A percentile compares a stretch with the other conserved stretches of the same genome.
Conservation (phyloP, 176 grass and related monocot species). For the Poa annua region DNA sequence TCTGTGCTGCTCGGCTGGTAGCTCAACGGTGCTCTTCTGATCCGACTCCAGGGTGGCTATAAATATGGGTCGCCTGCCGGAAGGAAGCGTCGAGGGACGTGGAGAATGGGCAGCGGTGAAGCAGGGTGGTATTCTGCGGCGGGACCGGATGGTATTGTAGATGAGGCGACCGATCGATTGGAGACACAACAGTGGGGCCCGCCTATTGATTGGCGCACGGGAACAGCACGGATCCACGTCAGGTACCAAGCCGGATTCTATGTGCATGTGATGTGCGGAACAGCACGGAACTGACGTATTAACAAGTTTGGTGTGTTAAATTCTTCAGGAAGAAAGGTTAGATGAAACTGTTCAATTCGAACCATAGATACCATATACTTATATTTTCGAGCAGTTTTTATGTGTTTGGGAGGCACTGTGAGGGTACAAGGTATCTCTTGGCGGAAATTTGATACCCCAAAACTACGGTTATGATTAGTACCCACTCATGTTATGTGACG, state of each 20-base stretch:
- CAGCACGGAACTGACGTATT: too few species aligned
- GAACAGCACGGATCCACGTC: conserved; percentile 71
- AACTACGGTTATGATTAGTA: too few species aligned
- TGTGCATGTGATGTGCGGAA: too few species aligned
- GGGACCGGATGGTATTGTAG: not conserved
- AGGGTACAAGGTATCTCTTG: too few species aligned
- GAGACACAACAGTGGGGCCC: conserved; percentile 14
- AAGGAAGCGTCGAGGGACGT: conserved; percentile 32
- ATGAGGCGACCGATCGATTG: conserved; percentile 30
- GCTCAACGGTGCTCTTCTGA: conserved; percentile 33
- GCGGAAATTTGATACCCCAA: too few species aligned
- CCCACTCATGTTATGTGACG: too few species aligned
- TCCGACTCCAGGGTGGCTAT: not conserved
- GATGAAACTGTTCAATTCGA: too few species aligned
- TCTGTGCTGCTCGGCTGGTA: not conserved
- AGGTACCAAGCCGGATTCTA: conserved; percentile 41
- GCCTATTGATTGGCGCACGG: conserved; percentile 33
- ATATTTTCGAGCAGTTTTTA: too few species aligned
- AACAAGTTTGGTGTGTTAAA: too few species aligned
- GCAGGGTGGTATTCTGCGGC: not conserved
- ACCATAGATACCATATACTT: too few species aligned
- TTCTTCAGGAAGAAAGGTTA: too few species aligned
- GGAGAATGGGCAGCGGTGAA: conserved; percentile 47
- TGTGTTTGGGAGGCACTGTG: too few species aligned
- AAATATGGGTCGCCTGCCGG: conserved; percentile 36